Conservation (phyloP, 176 grass and related monocot species). For the Oryza glaberrima region DNA sequence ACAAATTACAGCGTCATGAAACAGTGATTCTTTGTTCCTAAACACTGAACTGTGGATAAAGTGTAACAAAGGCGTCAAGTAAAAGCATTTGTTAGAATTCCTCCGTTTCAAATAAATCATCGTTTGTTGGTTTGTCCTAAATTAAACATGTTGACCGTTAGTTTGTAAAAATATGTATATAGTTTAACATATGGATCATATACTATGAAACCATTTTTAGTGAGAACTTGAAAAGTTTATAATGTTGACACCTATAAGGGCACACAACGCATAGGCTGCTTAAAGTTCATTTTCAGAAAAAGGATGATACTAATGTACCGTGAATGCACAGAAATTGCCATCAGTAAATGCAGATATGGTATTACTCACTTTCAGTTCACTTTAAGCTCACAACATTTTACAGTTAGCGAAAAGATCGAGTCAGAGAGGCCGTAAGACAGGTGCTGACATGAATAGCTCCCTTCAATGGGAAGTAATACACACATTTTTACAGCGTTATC, state of each 20-base stretch:
- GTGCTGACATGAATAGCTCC: conserved; percentile 39
- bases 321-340: background rate
- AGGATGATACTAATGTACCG: background rate
- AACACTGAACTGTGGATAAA: background rate
- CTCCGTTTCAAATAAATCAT: too few relatives aligned
- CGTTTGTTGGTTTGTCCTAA: too few relatives aligned
- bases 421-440: background rate
- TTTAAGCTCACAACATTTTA: conserved; percentile 35
- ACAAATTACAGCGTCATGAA: background rate
- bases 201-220: too few relatives aligned
- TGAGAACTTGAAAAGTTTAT: too few relatives aligned
- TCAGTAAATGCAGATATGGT: conserved; percentile 2
- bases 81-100: background rate
- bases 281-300: too few relatives aligned
- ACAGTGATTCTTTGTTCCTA: background rate
- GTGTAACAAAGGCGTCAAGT: background rate
- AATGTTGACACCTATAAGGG: background rate
- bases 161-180: too few relatives aligned
- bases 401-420: conserved; percentile 35
- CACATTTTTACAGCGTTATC: conserved; percentile 74
- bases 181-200: too few relatives aligned
- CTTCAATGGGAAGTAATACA: conserved; percentile 50
- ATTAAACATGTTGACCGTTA: too few relatives aligned
- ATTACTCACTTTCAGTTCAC: conserved; percentile 39
- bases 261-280: background rate